phyloP scores from a whole-genome alignment of 2,329 filamentous ascomycete genomes.

The Hypoxylon sp. region DNA sequence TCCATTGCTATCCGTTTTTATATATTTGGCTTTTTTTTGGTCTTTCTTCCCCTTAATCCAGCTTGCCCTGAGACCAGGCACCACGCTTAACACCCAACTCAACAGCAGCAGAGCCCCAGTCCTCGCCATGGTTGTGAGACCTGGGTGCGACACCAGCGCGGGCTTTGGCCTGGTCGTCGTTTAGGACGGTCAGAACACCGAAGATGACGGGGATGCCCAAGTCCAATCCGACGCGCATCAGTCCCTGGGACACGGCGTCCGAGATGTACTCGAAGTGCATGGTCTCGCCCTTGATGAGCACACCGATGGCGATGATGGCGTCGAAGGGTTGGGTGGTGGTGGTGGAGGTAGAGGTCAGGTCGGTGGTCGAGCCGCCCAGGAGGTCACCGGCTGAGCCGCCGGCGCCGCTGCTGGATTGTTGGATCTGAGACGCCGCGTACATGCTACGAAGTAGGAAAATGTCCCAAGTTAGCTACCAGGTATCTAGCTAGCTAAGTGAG shows the following conservation, averaged over 20 bases:
- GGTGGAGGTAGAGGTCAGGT: conserved; percentile 64
- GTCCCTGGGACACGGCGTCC: conserved; percentile 85
- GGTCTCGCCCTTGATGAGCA: conserved; percentile 97
- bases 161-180: conserved; percentile 84
- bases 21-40: not conserved
- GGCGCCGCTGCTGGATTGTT: conserved; percentile 72
- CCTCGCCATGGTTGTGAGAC: conserved; percentile 92
- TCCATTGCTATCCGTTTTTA: no score
- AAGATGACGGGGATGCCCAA: conserved; percentile 89
- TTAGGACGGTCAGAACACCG: conserved; percentile 88
- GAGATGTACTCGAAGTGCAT: conserved; percentile 99
- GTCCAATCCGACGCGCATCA: conserved; percentile 95
- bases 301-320: conserved; percentile 92
- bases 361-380: conserved; percentile 72
- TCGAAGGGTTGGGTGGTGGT: conserved; percentile 74
- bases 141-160: conserved; percentile 77
- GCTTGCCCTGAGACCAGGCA: conserved; percentile 79
- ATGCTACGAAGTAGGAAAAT: conserved; percentile 60
- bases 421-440: conserved; percentile 86
- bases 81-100: conserved; percentile 90
- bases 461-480: not conserved
- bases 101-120: conserved; percentile 94
- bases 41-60: conserved; percentile 49
- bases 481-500: not conserved
- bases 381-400: conserved; percentile 78